Conservation (phyloP, 2,329 filamentous ascomycete species). For the Dendrostoma leiphaemia region DNA sequence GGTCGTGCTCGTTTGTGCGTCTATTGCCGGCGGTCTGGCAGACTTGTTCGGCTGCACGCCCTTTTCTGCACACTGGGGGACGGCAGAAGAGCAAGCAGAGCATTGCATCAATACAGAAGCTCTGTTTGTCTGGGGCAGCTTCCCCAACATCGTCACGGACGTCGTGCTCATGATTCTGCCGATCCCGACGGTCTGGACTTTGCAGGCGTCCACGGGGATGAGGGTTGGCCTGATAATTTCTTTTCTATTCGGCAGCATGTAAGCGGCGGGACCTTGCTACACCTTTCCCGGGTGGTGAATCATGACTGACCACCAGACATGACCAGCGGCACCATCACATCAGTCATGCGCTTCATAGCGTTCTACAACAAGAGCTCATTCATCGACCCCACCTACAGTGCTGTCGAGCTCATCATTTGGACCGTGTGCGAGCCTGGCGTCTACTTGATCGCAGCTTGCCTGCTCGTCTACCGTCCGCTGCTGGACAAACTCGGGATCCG, state of each 20-base stretch:
- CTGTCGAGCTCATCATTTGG: slow-evolving; percentile 23
- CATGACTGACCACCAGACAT: not conserved
- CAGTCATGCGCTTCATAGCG: slow-evolving; percentile 27
- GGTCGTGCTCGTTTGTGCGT: not conserved
- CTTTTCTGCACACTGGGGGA: slow-evolving; percentile 11
- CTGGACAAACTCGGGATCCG: slow-evolving; percentile 13
- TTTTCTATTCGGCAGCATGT: slow-evolving; percentile 5
- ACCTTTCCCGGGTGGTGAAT: not conserved
- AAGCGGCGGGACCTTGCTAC: not conserved
- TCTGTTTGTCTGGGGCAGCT: slow-evolving; percentile 28
- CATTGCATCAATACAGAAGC: slow-evolving; percentile 27
- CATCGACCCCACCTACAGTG: slow-evolving; percentile 22
- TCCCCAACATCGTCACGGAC: slow-evolving; percentile 37
- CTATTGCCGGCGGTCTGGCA: not conserved
- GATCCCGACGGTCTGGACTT: slow-evolving; percentile 30
- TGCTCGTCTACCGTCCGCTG: slow-evolving; percentile 27
- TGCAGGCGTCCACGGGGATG: slow-evolving; percentile 15
- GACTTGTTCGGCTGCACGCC: not conserved
- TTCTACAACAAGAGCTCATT: slow-evolving; percentile 23
- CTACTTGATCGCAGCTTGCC: slow-evolving; percentile 28
- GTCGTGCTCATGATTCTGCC: slow-evolving; percentile 32
- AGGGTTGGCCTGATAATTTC: not conserved
- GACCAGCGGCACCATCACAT: slow-evolving; percentile 29
- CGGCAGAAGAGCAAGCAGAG: slow-evolving; percentile 7
- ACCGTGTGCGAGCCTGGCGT: slow-evolving; percentile 24